Conservation (phyloP, 148 eudicot species). For the Rhododendron griersonianum region DNA sequence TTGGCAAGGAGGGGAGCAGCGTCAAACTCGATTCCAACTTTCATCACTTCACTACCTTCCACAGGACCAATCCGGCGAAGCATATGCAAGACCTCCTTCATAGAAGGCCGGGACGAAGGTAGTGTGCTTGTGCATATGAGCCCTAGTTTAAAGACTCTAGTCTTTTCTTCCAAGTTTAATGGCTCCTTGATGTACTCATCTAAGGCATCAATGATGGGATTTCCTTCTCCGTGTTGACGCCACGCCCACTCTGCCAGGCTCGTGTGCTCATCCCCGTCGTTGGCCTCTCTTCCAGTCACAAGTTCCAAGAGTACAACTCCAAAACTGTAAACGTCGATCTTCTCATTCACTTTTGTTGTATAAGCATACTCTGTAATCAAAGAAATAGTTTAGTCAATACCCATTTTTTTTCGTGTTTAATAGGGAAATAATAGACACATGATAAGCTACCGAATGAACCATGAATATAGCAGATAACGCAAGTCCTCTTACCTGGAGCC, state of each 20-base stretch:
- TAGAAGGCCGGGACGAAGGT: conserved; percentile 50
- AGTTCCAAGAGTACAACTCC: conserved; percentile 61
- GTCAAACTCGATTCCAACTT: conserved; percentile 22
- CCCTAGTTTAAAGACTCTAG: conserved; percentile 41
- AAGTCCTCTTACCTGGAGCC: conserved; percentile 45
- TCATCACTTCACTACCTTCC: conserved; percentile 24
- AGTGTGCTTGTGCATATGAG: conserved; percentile 47
- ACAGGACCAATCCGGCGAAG: conserved; percentile 22
- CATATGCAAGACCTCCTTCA: conserved; percentile 52
- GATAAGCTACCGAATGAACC: not conserved
- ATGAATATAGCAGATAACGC: not conserved
- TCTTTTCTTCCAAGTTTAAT: conserved; percentile 38
- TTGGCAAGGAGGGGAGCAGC: conserved; percentile 34
- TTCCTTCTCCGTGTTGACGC: conserved; percentile 38
- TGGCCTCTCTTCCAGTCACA: conserved; percentile 53
- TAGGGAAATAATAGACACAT: not conserved
- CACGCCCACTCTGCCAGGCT: conserved; percentile 63
- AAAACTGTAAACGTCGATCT: conserved; percentile 58
- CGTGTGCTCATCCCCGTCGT: conserved; percentile 34
- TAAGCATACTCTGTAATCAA: conserved; percentile 40
- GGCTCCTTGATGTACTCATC: conserved; percentile 23
- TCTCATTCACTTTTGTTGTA: conserved; percentile 48
- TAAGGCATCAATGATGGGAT: conserved; percentile 25
- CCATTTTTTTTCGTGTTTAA: not conserved
- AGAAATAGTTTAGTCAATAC: not conserved